Evolutionary conservation across 306 rosid species (phyloP), one percentile per base, ranked within the genome.

Genomic region (Acmispon strigosus): DNA sequence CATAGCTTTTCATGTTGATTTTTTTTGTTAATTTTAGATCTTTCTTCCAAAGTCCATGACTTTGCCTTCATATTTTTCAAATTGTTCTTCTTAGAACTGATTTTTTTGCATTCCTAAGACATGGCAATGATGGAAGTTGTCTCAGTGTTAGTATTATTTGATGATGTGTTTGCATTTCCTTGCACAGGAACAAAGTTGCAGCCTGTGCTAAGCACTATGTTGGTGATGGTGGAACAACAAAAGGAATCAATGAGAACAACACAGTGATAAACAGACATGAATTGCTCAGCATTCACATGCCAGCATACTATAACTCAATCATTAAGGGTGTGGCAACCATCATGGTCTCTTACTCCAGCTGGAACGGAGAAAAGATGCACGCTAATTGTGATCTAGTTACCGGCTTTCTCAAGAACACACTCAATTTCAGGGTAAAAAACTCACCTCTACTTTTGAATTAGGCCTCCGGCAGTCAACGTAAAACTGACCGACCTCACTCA

Each of bases 261-360:
- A 76, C 80, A 10, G 49, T 57, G 18, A 44, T 39, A 48, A 12
- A 6, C 24, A 36, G 24, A 11, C 75, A 76, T 49, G 80, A 43
- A 11, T 67, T 76, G 37, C 70, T 67, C 9, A 67, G 69, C 62
- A 76, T 66, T 76, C 80, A 76, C 57, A 67, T 65, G 83, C 80
- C 83, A 9, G 80, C 72, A 10, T 80, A 80, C 42, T 37, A 61
- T 27, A 65, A 68, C 73, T 68, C 80, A 16, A 80, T 80, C 55
- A 68, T 71, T 14, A 62, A 74, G 29, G 80, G 83, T 10, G 83
- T 80, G 15, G 4, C 76, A 69, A 73, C 83, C 20, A 2, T 79
- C 67, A 79, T 79, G 83, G 8, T 79, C 42, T 79, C 83, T 60
- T 79, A 73, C 54, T 73, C 83, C 9, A 79, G 80, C 59, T 80